Base-by-base conservation (phyloP, 331 rosid genomes). In the Dryas integrifolia region DNA sequence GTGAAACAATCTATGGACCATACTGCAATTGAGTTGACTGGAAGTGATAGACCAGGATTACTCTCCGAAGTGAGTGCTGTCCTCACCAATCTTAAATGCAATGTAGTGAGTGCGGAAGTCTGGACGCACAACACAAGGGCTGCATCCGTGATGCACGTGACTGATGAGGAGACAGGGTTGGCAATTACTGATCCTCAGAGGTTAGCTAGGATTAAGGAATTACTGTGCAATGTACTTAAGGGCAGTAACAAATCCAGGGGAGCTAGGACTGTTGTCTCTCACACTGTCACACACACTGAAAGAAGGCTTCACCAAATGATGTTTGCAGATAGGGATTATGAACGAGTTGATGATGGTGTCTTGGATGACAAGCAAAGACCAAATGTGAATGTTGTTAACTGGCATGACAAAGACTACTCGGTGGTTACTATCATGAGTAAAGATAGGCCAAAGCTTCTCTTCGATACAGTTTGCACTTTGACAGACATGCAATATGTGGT, bases 281-380 rank as follows among this genome's bases (percentile, higher is more conserved):
- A 88, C 50, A 88, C 71, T 51, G 82, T 51, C 58, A 94, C 92
- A 1, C 98, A 94, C 62, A 88, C 96, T 4, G 97, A 88, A 9
- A 82, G 98, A 72, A 81, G 98, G 83, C 97, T 94, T 81, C 98
- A 94, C 81, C 98, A 94, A 82, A 87, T 94, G 95, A 88, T 94
- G 98, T 94, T 91, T 84, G 96, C 89, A 11, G 98, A 89, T 75
- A 85, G 97, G 75, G 98, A 94, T 75, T 94, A 91, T 9, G 98
- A 84, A 40, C 81, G 90, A 39, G 82, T 72, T 2, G 72, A 76
- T 13, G 84, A 76, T 18, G 89, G 72, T 79, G 82, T 51, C 66
- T 85, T 75, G 74, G 83, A 80, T 57, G 89, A 79, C 72, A 89
- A 86, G 75, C 90, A 86, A 74, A 89, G 94, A 38, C 97, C 97